Evolutionary conservation across 768 basidiomycete species (phyloP).

Genomic region (Leccinum barrowsii): DNA sequence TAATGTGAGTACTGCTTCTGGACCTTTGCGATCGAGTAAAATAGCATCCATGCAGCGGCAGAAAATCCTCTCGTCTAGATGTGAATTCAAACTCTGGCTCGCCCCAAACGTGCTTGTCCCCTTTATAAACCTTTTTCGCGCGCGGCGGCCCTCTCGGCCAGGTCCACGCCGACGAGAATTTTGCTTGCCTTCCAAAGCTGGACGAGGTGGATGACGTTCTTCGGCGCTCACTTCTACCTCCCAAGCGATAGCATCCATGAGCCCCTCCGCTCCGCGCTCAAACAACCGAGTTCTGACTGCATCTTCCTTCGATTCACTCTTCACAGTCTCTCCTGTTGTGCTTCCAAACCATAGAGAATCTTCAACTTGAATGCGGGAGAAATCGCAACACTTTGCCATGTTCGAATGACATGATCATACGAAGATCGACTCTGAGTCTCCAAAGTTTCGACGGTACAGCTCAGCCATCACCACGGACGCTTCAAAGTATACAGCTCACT

Average conservation of each 20-base stretch:
- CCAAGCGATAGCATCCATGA: slow-evolving; percentile 72
- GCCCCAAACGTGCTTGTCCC: background rate
- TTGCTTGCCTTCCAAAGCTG: slow-evolving; percentile 98
- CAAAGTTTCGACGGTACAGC: background rate
- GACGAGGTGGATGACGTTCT: slow-evolving; percentile 93
- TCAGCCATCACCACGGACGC: background rate
- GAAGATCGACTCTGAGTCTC: background rate
- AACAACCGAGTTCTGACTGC: slow-evolving; percentile 51
- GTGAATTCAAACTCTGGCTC: slow-evolving; percentile 1
- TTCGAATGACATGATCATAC: background rate
- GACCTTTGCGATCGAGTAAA: slow-evolving; percentile 1
- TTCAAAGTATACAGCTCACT: background rate
- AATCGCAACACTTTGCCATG: background rate
- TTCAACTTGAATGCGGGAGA: background rate
- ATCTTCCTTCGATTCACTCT: slow-evolving; percentile 72
- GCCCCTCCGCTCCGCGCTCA: slow-evolving; percentile 46
- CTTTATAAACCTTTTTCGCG: slow-evolving; percentile 34
- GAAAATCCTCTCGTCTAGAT: slow-evolving; percentile 12
- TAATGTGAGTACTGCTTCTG: background rate
- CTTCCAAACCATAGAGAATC: slow-evolving; percentile 55
- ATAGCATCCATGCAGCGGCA: slow-evolving; percentile 7
- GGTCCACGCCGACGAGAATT: slow-evolving; percentile 88
- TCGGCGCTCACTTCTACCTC: slow-evolving; percentile 70
- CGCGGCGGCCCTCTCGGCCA: slow-evolving; percentile 76
- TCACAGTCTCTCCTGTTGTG: slow-evolving; percentile 71